A percentile compares a stretch with the other conserved stretches of the same genome.
phyloP scores from a whole-genome alignment of 2,329 filamentous ascomycete species.

The Sclerotinia subarctica region DNA sequence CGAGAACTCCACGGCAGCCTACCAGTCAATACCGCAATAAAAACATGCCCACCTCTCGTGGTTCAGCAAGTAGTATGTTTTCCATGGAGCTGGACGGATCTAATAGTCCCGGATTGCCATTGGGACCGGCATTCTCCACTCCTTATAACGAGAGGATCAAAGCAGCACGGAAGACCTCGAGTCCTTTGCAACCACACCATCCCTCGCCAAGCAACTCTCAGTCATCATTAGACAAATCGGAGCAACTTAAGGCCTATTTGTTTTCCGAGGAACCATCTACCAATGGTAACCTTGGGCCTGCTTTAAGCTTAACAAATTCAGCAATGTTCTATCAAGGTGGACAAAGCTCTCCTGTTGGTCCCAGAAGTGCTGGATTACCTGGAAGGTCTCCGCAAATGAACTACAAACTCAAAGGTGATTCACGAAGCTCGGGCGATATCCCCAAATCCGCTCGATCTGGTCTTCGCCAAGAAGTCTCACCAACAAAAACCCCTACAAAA shows the following conservation, averaged over 20 bases:
- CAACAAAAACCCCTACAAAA: constrained; percentile 34
- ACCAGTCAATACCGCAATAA: constrained; percentile 39
- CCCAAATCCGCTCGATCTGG: constrained; percentile 33
- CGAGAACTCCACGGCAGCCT: constrained; percentile 35
- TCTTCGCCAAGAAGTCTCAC: constrained; percentile 38
- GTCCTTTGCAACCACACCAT: constrained; percentile 20
- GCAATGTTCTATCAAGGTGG: constrained; percentile 20
- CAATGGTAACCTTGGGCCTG: constrained; percentile 7
- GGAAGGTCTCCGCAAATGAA: constrained; percentile 24
- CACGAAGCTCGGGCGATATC: constrained; percentile 12
- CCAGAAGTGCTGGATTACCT: constrained; percentile 22
- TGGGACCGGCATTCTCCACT: constrained; percentile 67
- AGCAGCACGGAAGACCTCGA: constrained; percentile 44
- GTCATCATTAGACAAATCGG: constrained; percentile 41
- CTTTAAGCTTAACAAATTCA: constrained; percentile 19
- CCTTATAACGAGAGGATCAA: constrained; percentile 61
- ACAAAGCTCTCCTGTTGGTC: constrained; percentile 19
- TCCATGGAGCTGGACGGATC: constrained; percentile 65
- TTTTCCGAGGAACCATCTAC: constrained; percentile 40
- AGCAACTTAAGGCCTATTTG: constrained; percentile 56
- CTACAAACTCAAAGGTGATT: constrained; percentile 26
- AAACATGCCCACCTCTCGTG: constrained; percentile 45
- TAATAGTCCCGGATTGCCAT: constrained; percentile 48
- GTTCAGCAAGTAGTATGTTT: constrained; percentile 56
- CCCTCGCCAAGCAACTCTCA: constrained; percentile 18